Percentiles rank a stretch among this genome's conserved stretches.
phyloP scores from a whole-genome alignment of 1,284 basidiomycete genomes.

The Ceratobasidium sp. region DNA sequence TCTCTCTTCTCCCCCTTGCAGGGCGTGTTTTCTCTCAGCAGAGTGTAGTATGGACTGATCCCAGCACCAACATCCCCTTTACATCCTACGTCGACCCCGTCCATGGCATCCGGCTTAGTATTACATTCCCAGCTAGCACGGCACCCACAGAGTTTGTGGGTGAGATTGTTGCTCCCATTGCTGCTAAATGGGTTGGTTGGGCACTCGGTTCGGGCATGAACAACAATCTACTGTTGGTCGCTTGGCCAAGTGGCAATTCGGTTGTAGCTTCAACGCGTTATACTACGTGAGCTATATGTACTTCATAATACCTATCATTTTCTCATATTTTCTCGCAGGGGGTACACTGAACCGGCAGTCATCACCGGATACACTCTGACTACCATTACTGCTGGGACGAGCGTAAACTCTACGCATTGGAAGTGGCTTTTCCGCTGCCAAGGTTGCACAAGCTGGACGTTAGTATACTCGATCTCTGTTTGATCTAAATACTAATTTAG shows the following conservation, averaged over 20 bases:
- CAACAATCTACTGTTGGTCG: constrained; percentile 54
- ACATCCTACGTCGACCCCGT: constrained; percentile 29
- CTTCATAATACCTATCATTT: constrained; percentile 7
- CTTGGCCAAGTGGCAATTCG: constrained; percentile 62
- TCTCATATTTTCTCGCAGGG: constrained; percentile 47
- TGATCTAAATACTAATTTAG: constrained; percentile 2
- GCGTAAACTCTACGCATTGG: constrained; percentile 62
- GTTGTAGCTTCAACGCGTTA: constrained; percentile 62
- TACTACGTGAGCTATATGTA: constrained; percentile 56
- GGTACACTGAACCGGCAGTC: constrained; percentile 56
- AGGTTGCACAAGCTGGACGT: constrained; percentile 54
- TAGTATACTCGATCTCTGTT: not conserved
- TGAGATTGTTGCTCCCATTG: constrained; percentile 64
- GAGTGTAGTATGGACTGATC: constrained; percentile 35
- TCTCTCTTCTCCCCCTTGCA: constrained; percentile 38
- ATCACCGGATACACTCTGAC: constrained; percentile 58
- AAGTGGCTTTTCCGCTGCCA: constrained; percentile 66
- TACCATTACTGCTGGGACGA: constrained; percentile 50
- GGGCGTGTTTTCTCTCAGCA: constrained; percentile 25
- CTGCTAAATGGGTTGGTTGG: constrained; percentile 61
- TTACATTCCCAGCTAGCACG: constrained; percentile 35
- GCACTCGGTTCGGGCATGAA: constrained; percentile 64
- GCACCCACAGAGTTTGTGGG: constrained; percentile 61
- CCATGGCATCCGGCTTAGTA: constrained; percentile 36
- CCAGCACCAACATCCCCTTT: constrained; percentile 29